These are phyloP conservation scores for Hymenotorrendiella dingleyae DNA, from an alignment of 2,329 filamentous ascomycete genomes.

Conservation along the genomic window DNA sequence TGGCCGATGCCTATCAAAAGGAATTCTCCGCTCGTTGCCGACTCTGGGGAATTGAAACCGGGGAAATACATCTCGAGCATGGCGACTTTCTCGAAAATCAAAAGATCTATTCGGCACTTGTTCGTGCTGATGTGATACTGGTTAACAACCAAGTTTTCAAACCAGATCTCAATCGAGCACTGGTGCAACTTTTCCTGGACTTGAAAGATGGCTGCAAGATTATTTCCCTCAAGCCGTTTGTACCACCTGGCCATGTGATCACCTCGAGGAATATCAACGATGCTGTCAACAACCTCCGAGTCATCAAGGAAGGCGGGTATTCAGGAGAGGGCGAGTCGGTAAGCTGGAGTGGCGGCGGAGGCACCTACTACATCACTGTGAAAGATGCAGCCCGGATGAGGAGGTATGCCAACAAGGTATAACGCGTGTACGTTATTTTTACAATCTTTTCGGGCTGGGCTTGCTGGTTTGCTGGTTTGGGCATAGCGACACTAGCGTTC, in stretches of 20 bases:
- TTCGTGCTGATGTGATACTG: constrained; percentile 86
- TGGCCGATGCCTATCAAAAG: constrained; percentile 71
- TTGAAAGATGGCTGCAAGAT: constrained; percentile 86
- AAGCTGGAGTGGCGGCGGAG: constrained; percentile 83
- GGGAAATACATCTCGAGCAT: constrained; percentile 70
- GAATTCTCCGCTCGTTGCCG: constrained; percentile 83
- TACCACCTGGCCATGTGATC: constrained; percentile 71
- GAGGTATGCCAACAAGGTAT: constrained; percentile 7
- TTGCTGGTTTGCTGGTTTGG: too few relatives aligned
- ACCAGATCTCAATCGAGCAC: constrained; percentile 73
- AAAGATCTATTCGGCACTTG: constrained; percentile 65
- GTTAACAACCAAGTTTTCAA: constrained; percentile 98
- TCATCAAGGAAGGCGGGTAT: constrained; percentile 65
- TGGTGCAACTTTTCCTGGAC: constrained; percentile 88
- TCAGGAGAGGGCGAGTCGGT: constrained; percentile 61
- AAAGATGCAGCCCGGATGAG: constrained; percentile 38
- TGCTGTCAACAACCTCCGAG: constrained; percentile 75
- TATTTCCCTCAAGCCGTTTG: constrained; percentile 88
- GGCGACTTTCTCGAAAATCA: constrained; percentile 78
- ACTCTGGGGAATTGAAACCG: constrained; percentile 81
- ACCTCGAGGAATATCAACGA: constrained; percentile 68
- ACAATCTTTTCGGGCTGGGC: too few relatives aligned
- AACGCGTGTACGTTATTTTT: too few relatives aligned
- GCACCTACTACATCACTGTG: constrained; percentile 82
- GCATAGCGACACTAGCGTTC: too few relatives aligned